Base-by-base conservation (phyloP, 345 rosid genomes). In the Erysimum cheiranthoides region DNA sequence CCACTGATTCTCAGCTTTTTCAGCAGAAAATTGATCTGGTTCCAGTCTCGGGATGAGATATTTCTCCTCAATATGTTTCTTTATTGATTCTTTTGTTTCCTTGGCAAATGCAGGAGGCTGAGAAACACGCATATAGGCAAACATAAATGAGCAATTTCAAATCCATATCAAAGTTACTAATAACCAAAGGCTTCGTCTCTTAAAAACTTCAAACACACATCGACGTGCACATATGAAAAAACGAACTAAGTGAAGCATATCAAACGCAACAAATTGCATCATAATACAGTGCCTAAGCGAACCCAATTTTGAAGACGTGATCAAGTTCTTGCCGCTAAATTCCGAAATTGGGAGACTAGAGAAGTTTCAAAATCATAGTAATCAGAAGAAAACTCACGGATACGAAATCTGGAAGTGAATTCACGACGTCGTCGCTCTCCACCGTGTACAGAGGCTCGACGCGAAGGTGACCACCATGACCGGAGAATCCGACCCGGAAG, bases 101-200 rank as follows among this genome's bases (percentile, higher is more conserved):
- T 81, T 85, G n/a, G 87, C 80, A 77, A 94, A 94, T 25, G 97
- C 97, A 66, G 98, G 98, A 30, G 98, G 98, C 98, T 94, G 87
- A 78, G 27, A 79, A 78, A 81, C 54, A 68, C 40, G 34, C 25
- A 83, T 34, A 16, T 21, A 36, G 12, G 6, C 12, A 56, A 61
- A 36, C 63, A 17, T 27, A 62, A 18, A 32, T 36, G 52, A 63
- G 61, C 1, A 16, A 10, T 4, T 5, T 0, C 43, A 11, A 34
- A 56, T 8, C 32, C 65, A 46, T 18, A 67, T 21, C 45, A 59
- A 31, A 10, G 32, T n/a, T 10, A 14, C 39, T 40, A 5, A 30
- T 6, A 56, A 68, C 52, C 12, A n/a, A 54, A 43, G 45, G 43
- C 14, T 56, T 30, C 2, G 17, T 69, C 42, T 5, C 18, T 10